phyloP scores from a whole-genome alignment of 768 basidiomycete species.

The Mycena latifolia region DNA sequence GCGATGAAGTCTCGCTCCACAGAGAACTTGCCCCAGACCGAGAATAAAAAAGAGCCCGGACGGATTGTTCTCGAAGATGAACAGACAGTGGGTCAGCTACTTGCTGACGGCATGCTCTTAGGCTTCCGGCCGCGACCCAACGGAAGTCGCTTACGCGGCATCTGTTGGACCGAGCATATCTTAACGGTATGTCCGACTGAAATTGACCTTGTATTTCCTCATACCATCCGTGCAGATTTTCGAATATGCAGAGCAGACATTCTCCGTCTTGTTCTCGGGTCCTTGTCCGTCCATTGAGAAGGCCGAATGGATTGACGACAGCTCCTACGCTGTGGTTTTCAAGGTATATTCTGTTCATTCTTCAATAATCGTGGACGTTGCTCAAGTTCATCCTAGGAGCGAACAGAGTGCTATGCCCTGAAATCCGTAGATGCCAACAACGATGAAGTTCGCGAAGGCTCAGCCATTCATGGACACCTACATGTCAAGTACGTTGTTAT shows the following conservation, averaged over 20 bases:
- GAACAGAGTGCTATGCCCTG: conserved; percentile 52
- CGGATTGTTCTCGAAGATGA: conserved; percentile 49
- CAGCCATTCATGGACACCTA: conserved; percentile 1
- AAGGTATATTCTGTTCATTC: conserved; percentile 45
- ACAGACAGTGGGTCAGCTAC: conserved; percentile 48
- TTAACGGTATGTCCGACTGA: conserved; percentile 49
- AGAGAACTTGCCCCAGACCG: conserved; percentile 52
- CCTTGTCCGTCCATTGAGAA: conserved; percentile 44
- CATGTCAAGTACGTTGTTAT: conserved; percentile 25
- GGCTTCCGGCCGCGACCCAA: conserved; percentile 43
- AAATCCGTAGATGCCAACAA: conserved; percentile 51
- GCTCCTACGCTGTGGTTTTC: conserved; percentile 53
- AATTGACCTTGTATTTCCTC: conserved; percentile 10
- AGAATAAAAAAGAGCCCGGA: conserved; percentile 38
- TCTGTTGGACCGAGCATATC: conserved; percentile 62
- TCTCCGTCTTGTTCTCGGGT: conserved; percentile 46
- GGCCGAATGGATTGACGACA: conserved; percentile 54
- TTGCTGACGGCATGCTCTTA: conserved; percentile 40
- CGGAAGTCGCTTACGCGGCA: conserved; percentile 48
- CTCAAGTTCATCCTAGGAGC: conserved; percentile 47
- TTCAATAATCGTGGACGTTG: background rate
- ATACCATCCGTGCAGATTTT: conserved; percentile 50
- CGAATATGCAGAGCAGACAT: conserved; percentile 45
- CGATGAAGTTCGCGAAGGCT: conserved; percentile 36
- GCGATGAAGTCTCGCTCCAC: conserved; percentile 60